Evolutionary conservation across 2,329 filamentous ascomycete species (phyloP), one percentile per base, ranked within the genome.

Genomic region (Pestalotiopsis sp.): DNA sequence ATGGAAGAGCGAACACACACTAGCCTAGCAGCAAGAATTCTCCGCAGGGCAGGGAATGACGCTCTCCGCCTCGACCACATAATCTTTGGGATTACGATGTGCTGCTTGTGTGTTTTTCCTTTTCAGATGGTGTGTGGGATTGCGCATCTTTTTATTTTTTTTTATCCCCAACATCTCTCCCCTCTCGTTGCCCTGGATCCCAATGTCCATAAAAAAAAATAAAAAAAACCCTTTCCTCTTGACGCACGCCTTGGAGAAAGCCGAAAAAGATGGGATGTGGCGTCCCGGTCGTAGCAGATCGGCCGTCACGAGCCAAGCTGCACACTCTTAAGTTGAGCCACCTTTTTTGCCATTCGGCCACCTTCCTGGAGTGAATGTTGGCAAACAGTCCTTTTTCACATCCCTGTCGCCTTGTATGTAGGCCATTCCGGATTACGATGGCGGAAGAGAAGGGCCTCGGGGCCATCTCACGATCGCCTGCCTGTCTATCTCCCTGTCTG

Each of bases 21-120:
- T 59, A 40, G 38, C 62, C 66, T 68, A 68, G 66, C 66, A 68
- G 31, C 52, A 63, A 66, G 36, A 68, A 68, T 68, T 68, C 66
- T 68, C 66, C 66, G 66, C 66, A 56, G 36, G n/a, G n/a, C 59
- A 31, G 27, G 59, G 59, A 20, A 59, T 23, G 14, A 13, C 36
- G 17, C 59, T 62, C 31, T 38, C 59, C 31, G 25, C 36, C 59
- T 36, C 59, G 36, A 23, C 11, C 36, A 36, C 57, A 59, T 59
- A 59, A 62, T 62, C 59, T 62, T n/a, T 27, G 27, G 59, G 27
- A 62, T 59, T 59, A 59, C 57, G 57, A 59, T 27, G 57, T 59
- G 23, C 27, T 59, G 57, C 57, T 59, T 59, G 57, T 59, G n/a
- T 59, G 57, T 14, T n/a, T 23, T 59, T 59, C 23, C 14, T 13